A percentile compares a stretch with the other conserved stretches of the same genome.
These are phyloP conservation scores for Favolaschia claudopus DNA, from an alignment of 768 basidiomycete genomes.

Conservation along the genomic window DNA sequence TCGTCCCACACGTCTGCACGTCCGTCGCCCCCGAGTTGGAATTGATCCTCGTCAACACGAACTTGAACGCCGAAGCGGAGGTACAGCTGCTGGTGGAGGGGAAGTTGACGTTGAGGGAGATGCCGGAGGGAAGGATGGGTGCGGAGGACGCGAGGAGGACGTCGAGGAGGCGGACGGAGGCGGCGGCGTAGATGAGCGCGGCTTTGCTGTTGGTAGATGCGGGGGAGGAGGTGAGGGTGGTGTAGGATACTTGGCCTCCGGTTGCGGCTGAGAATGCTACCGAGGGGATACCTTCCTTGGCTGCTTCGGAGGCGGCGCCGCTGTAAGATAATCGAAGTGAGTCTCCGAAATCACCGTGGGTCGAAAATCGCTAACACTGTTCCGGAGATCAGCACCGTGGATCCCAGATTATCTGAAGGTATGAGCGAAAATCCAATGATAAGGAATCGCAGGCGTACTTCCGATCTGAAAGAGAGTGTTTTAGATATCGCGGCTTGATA, in stretches of 20 bases:
- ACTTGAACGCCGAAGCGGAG: constrained; percentile 33
- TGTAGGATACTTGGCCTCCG: constrained; percentile 52
- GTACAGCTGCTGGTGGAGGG: constrained; percentile 42
- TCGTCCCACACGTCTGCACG: constrained; percentile 42
- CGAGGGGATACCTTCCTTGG: constrained; percentile 48
- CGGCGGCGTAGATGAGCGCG: constrained; percentile 51
- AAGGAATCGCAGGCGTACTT: constrained; percentile 34
- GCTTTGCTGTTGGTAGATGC: constrained; percentile 43
- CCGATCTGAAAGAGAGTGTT: too few relatives aligned
- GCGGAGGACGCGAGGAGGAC: constrained; percentile 38
- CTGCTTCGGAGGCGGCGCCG: constrained; percentile 58
- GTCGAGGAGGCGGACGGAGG: constrained; percentile 48
- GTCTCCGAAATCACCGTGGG: background rate
- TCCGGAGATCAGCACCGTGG: constrained; percentile 44
- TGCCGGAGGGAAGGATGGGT: constrained; percentile 49
- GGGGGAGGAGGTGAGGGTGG: constrained; percentile 49
- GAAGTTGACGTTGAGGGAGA: constrained; percentile 61
- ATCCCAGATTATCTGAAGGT: constrained; percentile 43
- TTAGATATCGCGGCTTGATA: too few relatives aligned
- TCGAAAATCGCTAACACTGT: constrained; percentile 48
- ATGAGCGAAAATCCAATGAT: too few relatives aligned
- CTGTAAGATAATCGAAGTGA: constrained; percentile 33
- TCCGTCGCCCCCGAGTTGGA: constrained; percentile 32
- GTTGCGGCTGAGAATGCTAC: constrained; percentile 21
- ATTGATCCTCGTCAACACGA: constrained; percentile 41